Evolutionary conservation across 495 filamentous ascomycete genomes (phyloP).

Genomic region (Trichoderma gamsii): DNA sequence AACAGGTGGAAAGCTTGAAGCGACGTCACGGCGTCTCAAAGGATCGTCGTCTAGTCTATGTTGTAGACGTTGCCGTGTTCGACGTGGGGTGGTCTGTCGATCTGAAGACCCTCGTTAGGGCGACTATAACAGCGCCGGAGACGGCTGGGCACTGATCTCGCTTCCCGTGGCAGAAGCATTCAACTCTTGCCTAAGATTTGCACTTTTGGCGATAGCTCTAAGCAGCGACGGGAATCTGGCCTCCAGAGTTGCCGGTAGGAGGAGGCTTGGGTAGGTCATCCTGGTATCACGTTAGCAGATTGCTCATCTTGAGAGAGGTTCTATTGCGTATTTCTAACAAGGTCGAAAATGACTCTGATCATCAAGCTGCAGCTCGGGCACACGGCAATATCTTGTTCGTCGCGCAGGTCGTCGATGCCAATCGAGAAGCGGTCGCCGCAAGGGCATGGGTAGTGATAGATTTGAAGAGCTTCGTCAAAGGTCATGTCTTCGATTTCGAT

Average conservation of each 20-base stretch:
- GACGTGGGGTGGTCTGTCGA: neutral
- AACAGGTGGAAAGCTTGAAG: too few relatives aligned
- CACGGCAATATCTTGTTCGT: slow-evolving; percentile 86
- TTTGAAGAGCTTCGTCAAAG: slow-evolving; percentile 71
- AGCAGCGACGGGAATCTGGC: slow-evolving; percentile 27
- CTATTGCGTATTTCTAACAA: slow-evolving; percentile 45
- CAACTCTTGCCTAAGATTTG: neutral
- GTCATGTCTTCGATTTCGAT: slow-evolving; percentile 99
- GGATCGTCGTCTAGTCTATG: neutral
- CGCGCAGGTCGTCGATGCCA: slow-evolving; percentile 71
- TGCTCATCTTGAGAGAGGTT: neutral
- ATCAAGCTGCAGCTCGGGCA: slow-evolving; percentile 95
- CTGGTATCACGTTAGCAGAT: neutral
- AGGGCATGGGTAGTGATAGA: slow-evolving; percentile 94
- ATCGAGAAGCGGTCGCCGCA: slow-evolving; percentile 98
- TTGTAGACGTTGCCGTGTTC: neutral
- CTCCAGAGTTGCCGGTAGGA: slow-evolving; percentile 22
- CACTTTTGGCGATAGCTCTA: slow-evolving; percentile 3
- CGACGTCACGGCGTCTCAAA: too few relatives aligned
- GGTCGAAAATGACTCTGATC: slow-evolving; percentile 90
- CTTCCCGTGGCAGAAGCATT: neutral
- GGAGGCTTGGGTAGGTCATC: slow-evolving; percentile 27
- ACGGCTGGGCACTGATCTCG: neutral
- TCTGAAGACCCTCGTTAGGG: neutral
- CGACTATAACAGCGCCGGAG: neutral